Conservation (phyloP, 73 alveolate species). For the Paraurostyla sp. region DNA sequence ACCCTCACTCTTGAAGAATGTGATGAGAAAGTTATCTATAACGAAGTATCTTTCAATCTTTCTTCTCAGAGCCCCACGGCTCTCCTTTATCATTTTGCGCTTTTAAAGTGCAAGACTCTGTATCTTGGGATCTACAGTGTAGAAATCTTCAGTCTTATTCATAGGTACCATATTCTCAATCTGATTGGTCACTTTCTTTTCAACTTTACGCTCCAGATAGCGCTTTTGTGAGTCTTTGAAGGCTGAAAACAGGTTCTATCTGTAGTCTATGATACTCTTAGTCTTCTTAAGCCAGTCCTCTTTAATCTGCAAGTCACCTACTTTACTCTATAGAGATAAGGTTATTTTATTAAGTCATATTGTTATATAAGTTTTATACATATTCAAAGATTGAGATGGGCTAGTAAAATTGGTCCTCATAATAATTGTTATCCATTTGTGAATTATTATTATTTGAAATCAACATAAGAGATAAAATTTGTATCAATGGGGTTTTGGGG, state of each 20-base stretch:
- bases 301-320: not conserved
- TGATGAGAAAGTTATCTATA: constrained; percentile 28
- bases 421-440: no score
- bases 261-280: constrained; percentile 19
- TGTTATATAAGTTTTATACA: not conserved
- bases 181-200: not conserved
- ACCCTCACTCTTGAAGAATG: constrained; percentile 49
- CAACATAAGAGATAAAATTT: no score
- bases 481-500: no score
- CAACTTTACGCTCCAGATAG: constrained; percentile 29
- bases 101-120: constrained; percentile 12
- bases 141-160: constrained; percentile 1
- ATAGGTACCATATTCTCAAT: constrained; percentile 36
- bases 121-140: constrained; percentile 31
- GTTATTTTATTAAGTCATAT: not conserved
- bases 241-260: not conserved
- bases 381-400: constrained; percentile 52
- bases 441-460: no score
- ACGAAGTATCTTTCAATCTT: constrained; percentile 44
- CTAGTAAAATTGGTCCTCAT: not conserved
- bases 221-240: constrained; percentile 9
- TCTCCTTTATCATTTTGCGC: constrained; percentile 31
- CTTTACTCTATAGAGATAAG: constrained; percentile 23
- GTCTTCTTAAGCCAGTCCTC: constrained; percentile 44
- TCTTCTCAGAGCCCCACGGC: constrained; percentile 30